A percentile compares a stretch with the other conserved stretches of the same genome.
Evolutionary conservation across 148 eudicot genomes (phyloP).

Genomic region (Vaccinium corymbosum): DNA sequence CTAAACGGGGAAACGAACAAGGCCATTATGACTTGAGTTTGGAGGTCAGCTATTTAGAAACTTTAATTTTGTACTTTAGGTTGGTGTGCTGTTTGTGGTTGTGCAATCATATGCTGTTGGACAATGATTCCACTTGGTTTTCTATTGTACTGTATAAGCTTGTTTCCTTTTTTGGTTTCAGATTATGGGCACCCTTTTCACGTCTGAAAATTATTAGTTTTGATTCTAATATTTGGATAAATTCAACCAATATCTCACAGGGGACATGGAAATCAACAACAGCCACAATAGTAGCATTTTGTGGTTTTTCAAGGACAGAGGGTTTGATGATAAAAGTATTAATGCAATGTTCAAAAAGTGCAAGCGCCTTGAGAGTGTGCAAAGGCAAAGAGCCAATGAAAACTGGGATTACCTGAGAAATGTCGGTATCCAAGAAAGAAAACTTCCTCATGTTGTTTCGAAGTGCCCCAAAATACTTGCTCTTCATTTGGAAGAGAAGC

Average conservation of each 20-base stretch:
- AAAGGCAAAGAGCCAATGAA: conserved; percentile 61
- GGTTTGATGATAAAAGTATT: conserved; percentile 79
- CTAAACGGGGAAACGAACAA: no score
- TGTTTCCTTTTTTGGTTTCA: neutral
- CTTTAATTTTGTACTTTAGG: neutral
- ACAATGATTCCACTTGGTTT: neutral
- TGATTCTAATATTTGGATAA: neutral
- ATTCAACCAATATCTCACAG: conserved; percentile 24
- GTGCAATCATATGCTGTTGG: neutral
- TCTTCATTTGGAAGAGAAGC: conserved; percentile 66
- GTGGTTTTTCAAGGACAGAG: conserved; percentile 96
- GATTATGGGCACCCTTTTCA: neutral
- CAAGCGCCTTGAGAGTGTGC: conserved; percentile 63
- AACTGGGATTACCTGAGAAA: conserved; percentile 81
- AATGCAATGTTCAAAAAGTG: conserved; percentile 70
- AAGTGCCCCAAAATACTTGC: conserved; percentile 92
- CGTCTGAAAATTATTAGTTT: neutral
- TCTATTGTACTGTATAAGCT: neutral
- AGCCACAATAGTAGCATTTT: conserved; percentile 51
- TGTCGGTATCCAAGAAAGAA: conserved; percentile 86
- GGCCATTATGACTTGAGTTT: neutral
- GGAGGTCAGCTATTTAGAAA: neutral
- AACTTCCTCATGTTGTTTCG: conserved; percentile 62
- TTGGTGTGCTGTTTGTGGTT: neutral
- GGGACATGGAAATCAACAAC: conserved; percentile 57